Evolutionary conservation across 2,329 filamentous ascomycete genomes (phyloP).

Genomic region (Cladophialophora chaetospira): DNA sequence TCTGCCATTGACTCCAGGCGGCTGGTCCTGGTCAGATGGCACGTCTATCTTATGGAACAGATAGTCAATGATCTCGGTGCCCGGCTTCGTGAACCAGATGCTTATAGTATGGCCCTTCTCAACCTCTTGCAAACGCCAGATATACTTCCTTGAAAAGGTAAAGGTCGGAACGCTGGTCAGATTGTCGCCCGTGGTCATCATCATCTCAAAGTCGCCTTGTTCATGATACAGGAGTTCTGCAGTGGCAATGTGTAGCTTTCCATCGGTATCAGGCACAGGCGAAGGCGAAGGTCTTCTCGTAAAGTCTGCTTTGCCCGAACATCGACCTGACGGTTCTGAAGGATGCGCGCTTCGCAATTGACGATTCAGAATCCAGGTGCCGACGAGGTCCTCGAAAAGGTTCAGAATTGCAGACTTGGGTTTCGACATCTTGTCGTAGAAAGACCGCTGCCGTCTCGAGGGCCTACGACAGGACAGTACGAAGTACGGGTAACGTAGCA

Average conservation of each 20-base stretch:
- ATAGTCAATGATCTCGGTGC: conserved; percentile 43
- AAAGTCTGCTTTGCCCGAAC: conserved; percentile 46
- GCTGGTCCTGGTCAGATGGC: conserved; percentile 19
- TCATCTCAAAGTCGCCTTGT: conserved; percentile 43
- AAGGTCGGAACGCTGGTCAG: conserved; percentile 35
- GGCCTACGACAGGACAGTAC: no score
- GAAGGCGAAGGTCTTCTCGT: conserved; percentile 31
- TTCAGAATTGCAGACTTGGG: conserved; percentile 10
- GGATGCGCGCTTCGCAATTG: conserved; percentile 45
- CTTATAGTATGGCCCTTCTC: conserved; percentile 37
- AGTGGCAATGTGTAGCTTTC: conserved; percentile 33
- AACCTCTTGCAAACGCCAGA: conserved; percentile 43
- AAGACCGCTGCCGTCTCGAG: no score
- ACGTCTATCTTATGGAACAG: conserved; percentile 46
- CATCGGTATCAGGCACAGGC: conserved; percentile 29
- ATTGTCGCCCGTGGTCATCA: conserved; percentile 35
- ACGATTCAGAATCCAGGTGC: conserved; percentile 42
- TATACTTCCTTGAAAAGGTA: conserved; percentile 44
- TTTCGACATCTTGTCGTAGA: background rate
- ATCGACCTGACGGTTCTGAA: conserved; percentile 44
- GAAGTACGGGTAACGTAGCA: no score
- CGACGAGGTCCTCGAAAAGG: conserved; percentile 29
- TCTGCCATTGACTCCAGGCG: conserved; percentile 19
- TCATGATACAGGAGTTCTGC: conserved; percentile 45
- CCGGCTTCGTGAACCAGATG: conserved; percentile 49